These are phyloP conservation scores for Alternaria triticina DNA, from an alignment of 2,329 filamentous ascomycete species.

Conservation along the genomic window DNA sequence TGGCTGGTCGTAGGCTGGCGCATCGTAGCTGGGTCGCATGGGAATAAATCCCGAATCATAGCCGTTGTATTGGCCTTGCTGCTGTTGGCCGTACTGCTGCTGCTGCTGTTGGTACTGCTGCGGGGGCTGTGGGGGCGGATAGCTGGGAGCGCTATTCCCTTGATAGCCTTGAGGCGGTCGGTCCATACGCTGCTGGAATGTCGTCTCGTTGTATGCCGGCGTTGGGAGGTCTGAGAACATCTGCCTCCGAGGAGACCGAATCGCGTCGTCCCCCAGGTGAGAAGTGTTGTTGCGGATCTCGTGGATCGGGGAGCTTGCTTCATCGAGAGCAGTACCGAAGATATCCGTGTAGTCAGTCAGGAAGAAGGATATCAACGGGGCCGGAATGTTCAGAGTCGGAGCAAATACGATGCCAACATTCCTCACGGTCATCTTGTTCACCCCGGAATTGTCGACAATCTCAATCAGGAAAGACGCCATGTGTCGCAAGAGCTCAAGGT, in stretches of 20 bases:
- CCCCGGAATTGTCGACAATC: constrained; percentile 86
- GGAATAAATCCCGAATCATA: constrained; percentile 61
- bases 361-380: constrained; percentile 91
- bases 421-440: constrained; percentile 98
- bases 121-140: constrained; percentile 34
- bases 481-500: constrained; percentile 81
- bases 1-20: constrained; percentile 36
- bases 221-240: constrained; percentile 72
- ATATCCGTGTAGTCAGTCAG: constrained; percentile 88
- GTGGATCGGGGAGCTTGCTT: constrained; percentile 52
- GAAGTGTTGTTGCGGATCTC: constrained; percentile 54
- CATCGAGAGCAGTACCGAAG: constrained; percentile 75
- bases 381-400: constrained; percentile 93
- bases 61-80: constrained; percentile 34
- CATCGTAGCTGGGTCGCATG: constrained; percentile 58
- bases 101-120: constrained; percentile 26
- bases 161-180: constrained; percentile 33
- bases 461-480: constrained; percentile 87
- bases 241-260: constrained; percentile 68
- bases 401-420: constrained; percentile 98
- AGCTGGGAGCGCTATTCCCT: constrained; percentile 24
- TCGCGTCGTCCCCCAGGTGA: constrained; percentile 60
- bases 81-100: constrained; percentile 27
- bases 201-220: constrained; percentile 65
- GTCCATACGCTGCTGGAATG: constrained; percentile 50